Evolutionary conservation across 495 filamentous ascomycete genomes (phyloP).

Genomic region (Aspergillus campestris): DNA sequence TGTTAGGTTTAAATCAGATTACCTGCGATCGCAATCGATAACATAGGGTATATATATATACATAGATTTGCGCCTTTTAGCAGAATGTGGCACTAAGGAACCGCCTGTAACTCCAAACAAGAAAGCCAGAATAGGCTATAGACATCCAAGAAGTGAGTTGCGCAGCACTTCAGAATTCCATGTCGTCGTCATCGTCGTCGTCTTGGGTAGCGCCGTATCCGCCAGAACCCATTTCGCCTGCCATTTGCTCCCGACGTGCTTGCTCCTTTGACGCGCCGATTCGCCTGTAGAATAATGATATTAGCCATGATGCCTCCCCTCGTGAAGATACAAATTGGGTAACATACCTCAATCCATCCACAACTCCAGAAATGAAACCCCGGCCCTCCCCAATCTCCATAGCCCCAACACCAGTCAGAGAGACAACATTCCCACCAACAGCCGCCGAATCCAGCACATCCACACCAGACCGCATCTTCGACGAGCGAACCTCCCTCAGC

Average conservation of each 20-base stretch:
- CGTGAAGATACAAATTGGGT: not conserved
- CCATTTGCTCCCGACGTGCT: constrained; percentile 38
- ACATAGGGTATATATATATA: constrained; percentile 35
- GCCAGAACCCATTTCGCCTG: constrained; percentile 33
- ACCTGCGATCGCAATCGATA: constrained; percentile 16
- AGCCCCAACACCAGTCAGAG: constrained; percentile 74
- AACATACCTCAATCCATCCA: constrained; percentile 69
- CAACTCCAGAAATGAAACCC: constrained; percentile 73
- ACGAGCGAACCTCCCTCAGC: constrained; percentile 77
- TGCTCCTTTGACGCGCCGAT: constrained; percentile 42
- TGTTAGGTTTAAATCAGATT: constrained; percentile 31
- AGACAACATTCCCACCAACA: constrained; percentile 55
- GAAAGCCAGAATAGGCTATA: not conserved
- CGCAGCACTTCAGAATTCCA: constrained; percentile 32
- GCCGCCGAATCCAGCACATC: constrained; percentile 57
- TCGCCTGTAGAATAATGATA: constrained; percentile 15
- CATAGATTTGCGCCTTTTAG: constrained; percentile 18
- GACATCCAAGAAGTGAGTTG: not conserved
- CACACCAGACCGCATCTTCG: constrained; percentile 75
- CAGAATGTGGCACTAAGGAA: constrained; percentile 1
- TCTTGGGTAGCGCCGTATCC: constrained; percentile 34
- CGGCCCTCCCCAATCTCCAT: constrained; percentile 87
- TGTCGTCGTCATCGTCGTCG: constrained; percentile 41
- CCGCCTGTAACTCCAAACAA: not conserved
- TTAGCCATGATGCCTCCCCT: not conserved